A percentile compares a stretch with the other conserved stretches of the same genome.
Conservation (phyloP, 176 grass and related monocot genomes). For the Phyllostachys edulis region DNA sequence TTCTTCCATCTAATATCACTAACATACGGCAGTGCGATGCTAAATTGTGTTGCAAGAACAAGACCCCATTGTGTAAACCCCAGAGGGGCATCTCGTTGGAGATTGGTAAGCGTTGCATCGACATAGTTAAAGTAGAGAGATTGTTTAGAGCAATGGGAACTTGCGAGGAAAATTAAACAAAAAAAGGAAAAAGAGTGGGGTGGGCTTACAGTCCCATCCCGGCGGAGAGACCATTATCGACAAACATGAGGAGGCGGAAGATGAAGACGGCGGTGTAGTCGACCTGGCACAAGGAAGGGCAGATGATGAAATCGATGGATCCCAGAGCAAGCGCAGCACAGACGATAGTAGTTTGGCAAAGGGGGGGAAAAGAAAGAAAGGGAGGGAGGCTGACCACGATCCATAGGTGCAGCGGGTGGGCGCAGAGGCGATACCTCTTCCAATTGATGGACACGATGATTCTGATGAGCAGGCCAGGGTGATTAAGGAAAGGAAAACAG, state of each 20-base stretch:
- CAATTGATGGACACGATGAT: constrained; percentile 98
- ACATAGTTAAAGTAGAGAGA: not conserved
- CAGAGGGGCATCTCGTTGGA: not conserved
- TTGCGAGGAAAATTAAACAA: not conserved
- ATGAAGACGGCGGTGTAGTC: constrained; percentile 94
- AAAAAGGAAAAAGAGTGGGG: not conserved
- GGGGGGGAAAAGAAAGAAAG: not conserved
- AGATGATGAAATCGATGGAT: too few species aligned
- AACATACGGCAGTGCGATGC: not conserved
- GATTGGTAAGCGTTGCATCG: not conserved
- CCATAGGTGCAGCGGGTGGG: constrained; percentile 95
- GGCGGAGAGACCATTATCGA: constrained; percentile 78
- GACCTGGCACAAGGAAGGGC: constrained; percentile 40
- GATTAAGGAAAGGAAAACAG: not conserved
- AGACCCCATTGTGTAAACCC: not conserved
- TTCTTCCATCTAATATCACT: not conserved
- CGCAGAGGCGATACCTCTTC: constrained; percentile 82
- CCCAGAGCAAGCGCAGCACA: not conserved
- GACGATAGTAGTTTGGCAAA: not conserved
- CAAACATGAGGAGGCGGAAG: constrained; percentile 95
- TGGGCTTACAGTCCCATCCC: constrained; percentile 94
- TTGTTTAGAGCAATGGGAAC: not conserved
- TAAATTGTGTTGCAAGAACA: not conserved
- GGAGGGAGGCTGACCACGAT: constrained; percentile 58
- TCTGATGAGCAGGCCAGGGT: constrained; percentile 35